phyloP scores from a whole-genome alignment of 169 alveolate genomes.

The Eimeria maxima region DNA sequence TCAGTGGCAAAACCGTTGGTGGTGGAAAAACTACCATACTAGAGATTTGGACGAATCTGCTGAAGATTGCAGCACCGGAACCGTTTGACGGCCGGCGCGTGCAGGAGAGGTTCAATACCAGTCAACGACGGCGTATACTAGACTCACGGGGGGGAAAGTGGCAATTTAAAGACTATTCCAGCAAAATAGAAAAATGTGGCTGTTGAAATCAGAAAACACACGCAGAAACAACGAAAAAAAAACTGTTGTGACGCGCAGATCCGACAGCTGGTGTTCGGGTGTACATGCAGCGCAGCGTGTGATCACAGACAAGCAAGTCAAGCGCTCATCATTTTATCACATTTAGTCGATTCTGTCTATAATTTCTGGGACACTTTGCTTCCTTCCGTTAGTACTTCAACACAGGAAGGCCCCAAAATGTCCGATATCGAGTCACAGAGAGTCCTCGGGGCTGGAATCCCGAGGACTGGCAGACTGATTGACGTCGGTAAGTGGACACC shows the following conservation, averaged over 20 bases:
- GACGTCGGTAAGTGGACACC: constrained; percentile 62
- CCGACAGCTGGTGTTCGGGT: constrained; percentile 65
- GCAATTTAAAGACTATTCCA: neutral
- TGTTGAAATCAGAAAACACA: too few species aligned
- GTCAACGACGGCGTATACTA: neutral
- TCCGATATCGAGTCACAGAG: constrained; percentile 75
- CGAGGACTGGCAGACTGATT: constrained; percentile 69
- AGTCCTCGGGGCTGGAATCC: constrained; percentile 81
- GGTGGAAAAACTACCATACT: neutral
- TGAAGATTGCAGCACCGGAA: neutral
- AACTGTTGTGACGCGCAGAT: constrained; percentile 45
- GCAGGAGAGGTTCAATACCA: neutral
- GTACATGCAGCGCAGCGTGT: constrained; percentile 74
- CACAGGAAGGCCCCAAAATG: constrained; percentile 73
- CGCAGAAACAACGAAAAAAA: neutral
- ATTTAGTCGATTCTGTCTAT: constrained; percentile 62
- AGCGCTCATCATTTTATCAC: constrained; percentile 58
- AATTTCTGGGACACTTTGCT: constrained; percentile 44
- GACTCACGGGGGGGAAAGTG: neutral
- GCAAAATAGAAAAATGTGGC: neutral
- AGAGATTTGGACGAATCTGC: too few species aligned
- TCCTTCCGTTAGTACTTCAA: constrained; percentile 55
- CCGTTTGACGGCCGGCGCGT: neutral
- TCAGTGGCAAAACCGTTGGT: neutral
- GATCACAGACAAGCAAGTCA: constrained; percentile 39